Evolutionary conservation across 345 rosid genomes (phyloP).

Genomic region (Sapria himalayana): DNA sequence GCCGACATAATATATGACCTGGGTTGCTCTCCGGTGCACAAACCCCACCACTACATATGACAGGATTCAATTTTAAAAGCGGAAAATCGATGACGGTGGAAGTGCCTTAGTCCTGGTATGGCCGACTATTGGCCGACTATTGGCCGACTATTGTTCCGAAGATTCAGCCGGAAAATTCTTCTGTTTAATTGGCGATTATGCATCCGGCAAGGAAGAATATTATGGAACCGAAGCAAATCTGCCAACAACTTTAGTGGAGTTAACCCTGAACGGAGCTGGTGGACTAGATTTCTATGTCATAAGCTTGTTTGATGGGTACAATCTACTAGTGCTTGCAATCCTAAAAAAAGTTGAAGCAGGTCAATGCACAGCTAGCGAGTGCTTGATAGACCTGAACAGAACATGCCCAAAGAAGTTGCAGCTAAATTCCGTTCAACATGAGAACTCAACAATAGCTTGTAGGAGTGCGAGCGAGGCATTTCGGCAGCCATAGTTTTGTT

Average conservation of each 20-base stretch:
- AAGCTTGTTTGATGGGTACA: slow-evolving; percentile 88
- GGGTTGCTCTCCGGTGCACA: slow-evolving; percentile 70
- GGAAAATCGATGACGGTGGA: slow-evolving; percentile 33
- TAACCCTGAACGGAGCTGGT: slow-evolving; percentile 53
- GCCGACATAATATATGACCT: slow-evolving; percentile 77
- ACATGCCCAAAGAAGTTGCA: slow-evolving; percentile 64
- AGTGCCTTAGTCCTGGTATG: slow-evolving; percentile 79
- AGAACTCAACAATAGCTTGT: no score
- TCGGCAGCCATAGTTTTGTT: no score
- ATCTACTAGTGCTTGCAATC: slow-evolving; percentile 49
- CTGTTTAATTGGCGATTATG: slow-evolving; percentile 72
- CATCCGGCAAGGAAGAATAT: slow-evolving; percentile 58
- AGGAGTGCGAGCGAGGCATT: no score
- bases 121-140: slow-evolving; percentile 91
- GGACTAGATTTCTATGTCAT: slow-evolving; percentile 67
- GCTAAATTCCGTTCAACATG: slow-evolving; percentile 29
- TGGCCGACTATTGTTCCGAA: slow-evolving; percentile 44
- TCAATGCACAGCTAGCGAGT: slow-evolving; percentile 61
- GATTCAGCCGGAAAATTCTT: slow-evolving; percentile 49
- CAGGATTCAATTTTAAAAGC: slow-evolving; percentile 58
- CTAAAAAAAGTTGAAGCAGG: slow-evolving; percentile 58
- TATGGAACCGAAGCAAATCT: slow-evolving; percentile 55
- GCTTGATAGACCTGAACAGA: slow-evolving; percentile 50
- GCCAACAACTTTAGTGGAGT: slow-evolving; percentile 72
- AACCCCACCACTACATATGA: slow-evolving; percentile 36